These are phyloP conservation scores for Trichoderma pleuroti DNA, from an alignment of 2,329 filamentous ascomycete species.

Conservation along the genomic window DNA sequence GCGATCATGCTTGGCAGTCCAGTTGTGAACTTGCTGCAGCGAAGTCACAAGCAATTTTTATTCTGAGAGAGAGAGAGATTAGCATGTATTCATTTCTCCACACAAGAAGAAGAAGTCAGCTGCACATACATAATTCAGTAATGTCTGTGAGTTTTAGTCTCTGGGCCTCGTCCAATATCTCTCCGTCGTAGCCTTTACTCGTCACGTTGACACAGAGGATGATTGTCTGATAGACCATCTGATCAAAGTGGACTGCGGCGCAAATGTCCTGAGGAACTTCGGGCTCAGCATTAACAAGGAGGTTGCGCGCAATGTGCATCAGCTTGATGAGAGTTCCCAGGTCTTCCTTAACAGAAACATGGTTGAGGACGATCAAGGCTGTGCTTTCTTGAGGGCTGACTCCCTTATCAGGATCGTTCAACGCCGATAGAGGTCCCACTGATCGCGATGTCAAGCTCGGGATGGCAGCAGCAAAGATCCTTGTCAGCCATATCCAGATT, in stretches of 20 bases:
- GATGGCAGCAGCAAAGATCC: conserved; percentile 59
- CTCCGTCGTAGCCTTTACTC: conserved; percentile 64
- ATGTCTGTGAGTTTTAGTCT: conserved; percentile 58
- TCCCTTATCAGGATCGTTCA: conserved; percentile 53
- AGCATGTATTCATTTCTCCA: not conserved
- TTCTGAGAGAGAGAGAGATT: conserved; percentile 41
- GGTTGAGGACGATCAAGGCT: conserved; percentile 60
- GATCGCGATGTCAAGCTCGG: conserved; percentile 58
- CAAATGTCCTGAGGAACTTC: conserved; percentile 65
- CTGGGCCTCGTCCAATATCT: conserved; percentile 57
- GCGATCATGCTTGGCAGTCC: conserved; percentile 65
- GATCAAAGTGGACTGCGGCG: conserved; percentile 60
- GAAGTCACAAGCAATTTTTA: conserved; percentile 65
- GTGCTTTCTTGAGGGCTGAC: conserved; percentile 61
- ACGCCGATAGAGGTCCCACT: conserved; percentile 51
- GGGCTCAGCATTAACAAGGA: conserved; percentile 61
- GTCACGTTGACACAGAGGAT: conserved; percentile 64
- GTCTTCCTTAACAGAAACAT: conserved; percentile 58
- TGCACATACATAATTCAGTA: conserved; percentile 58
- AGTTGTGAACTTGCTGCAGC: conserved; percentile 65
- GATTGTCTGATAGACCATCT: conserved; percentile 63
- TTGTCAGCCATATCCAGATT: conserved; percentile 63
- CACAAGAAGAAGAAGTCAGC: not conserved
- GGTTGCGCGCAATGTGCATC: conserved; percentile 63
- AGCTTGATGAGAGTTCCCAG: conserved; percentile 62